Conservation (phyloP, 2,329 filamentous ascomycete genomes). For the Reticulascus tulasneorum region DNA sequence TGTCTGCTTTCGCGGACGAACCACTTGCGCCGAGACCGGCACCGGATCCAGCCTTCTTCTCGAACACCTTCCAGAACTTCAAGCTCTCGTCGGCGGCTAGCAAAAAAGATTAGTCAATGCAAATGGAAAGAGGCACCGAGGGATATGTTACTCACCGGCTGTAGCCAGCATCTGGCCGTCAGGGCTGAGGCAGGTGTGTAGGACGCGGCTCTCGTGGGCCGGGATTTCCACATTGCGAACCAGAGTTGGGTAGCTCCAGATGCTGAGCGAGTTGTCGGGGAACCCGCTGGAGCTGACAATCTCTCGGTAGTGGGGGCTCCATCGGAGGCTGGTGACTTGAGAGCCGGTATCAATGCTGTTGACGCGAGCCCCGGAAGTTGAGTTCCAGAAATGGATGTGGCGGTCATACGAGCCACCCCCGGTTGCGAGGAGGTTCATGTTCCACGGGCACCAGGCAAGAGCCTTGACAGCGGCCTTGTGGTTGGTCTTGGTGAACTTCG, state of each 20-base stretch:
- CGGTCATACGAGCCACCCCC: conserved; percentile 95
- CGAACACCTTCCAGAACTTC: conserved; percentile 99
- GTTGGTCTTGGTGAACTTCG: conserved; percentile 99
- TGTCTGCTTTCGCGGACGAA: conserved; percentile 73
- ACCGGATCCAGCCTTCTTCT: conserved; percentile 89
- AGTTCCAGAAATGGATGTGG: conserved; percentile 99
- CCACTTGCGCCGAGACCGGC: conserved; percentile 61
- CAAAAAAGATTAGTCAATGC: conserved; percentile 22
- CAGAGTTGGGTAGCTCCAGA: conserved; percentile 97
- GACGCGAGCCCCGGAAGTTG: conserved; percentile 91
- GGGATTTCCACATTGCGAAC: conserved; percentile 98
- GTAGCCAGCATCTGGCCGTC: conserved; percentile 98
- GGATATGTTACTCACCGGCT: conserved; percentile 57
- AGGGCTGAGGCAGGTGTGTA: conserved; percentile 94
- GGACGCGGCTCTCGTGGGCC: conserved; percentile 91
- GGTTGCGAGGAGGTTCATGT: conserved; percentile 92
- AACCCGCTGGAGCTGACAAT: conserved; percentile 97
- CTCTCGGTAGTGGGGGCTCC: conserved; percentile 96
- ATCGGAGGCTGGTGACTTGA: conserved; percentile 92
- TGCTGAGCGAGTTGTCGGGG: conserved; percentile 97
- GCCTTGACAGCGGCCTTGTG: conserved; percentile 99
- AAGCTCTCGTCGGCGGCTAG: conserved; percentile 88
- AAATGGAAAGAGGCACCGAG: background rate
- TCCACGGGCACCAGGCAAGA: conserved; percentile 98
- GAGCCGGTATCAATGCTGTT: conserved; percentile 99